A percentile compares a stretch with the other conserved stretches of the same genome.
Evolutionary conservation across 768 basidiomycete species (phyloP).

Genomic region (Psilocybe tampanensis): DNA sequence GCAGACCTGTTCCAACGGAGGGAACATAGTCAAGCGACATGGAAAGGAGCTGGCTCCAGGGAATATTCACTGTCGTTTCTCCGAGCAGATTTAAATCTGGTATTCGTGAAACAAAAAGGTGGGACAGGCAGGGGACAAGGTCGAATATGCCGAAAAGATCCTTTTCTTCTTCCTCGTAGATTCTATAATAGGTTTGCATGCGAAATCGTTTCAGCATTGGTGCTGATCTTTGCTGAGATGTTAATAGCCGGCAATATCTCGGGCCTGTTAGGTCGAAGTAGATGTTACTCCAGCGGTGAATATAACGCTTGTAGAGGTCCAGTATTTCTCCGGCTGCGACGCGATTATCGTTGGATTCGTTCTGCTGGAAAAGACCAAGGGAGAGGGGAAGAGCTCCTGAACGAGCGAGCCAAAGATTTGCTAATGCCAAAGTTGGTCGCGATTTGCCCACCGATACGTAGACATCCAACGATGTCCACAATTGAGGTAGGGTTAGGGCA

Average conservation of each 20-base stretch:
- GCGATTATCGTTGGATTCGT: constrained; percentile 32
- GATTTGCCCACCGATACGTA: constrained; percentile 30
- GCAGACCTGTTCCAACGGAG: constrained; percentile 28
- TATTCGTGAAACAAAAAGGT: constrained; percentile 32
- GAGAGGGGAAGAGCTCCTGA: constrained; percentile 34
- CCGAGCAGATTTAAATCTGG: constrained; percentile 29
- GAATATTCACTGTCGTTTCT: constrained; percentile 26
- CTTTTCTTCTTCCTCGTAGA: constrained; percentile 30
- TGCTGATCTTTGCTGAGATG: constrained; percentile 23
- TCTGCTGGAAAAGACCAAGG: constrained; percentile 33
- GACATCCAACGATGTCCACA: constrained; percentile 43
- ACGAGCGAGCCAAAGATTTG: constrained; percentile 33
- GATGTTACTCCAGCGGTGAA: constrained; percentile 32
- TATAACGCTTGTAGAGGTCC: constrained; percentile 31
- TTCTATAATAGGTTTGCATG: constrained; percentile 27
- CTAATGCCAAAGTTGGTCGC: constrained; percentile 29
- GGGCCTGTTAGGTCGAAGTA: constrained; percentile 34
- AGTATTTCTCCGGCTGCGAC: constrained; percentile 29
- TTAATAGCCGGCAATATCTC: constrained; percentile 24
- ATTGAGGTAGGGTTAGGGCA: constrained; percentile 35
- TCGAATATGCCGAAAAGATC: constrained; percentile 33
- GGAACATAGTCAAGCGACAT: constrained; percentile 29
- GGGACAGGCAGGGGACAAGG: constrained; percentile 29
- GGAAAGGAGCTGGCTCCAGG: constrained; percentile 33
- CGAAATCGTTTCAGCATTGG: constrained; percentile 33